Conservation (phyloP, 2,329 filamentous ascomycete species). For the Nemania sp. region DNA sequence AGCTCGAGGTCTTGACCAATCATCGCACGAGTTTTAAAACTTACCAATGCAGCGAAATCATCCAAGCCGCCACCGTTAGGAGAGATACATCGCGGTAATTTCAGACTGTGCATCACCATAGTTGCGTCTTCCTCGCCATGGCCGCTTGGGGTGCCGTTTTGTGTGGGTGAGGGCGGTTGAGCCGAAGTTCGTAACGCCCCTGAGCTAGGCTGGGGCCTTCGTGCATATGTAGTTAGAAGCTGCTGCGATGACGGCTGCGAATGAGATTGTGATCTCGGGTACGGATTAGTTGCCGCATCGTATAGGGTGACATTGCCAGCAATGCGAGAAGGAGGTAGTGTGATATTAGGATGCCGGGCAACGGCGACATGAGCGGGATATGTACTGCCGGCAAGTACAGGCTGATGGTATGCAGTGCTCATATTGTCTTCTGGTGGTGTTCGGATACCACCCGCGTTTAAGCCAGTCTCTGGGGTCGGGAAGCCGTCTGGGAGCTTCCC, state of each 20-base stretch:
- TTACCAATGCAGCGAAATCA: slow-evolving; percentile 81
- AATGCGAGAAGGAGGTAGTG: slow-evolving; percentile 41
- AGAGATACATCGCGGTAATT: slow-evolving; percentile 76
- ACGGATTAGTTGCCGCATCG: slow-evolving; percentile 38
- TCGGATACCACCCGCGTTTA: slow-evolving; percentile 47
- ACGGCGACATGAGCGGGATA: slow-evolving; percentile 51
- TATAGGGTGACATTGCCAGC: slow-evolving; percentile 38
- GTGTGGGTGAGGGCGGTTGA: slow-evolving; percentile 45
- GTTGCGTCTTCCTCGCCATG: slow-evolving; percentile 44
- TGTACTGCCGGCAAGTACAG: slow-evolving; percentile 45
- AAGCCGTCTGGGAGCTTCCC: slow-evolving; percentile 30
- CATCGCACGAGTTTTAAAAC: slow-evolving; percentile 30
- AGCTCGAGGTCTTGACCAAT: slow-evolving; percentile 19
- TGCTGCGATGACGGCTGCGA: slow-evolving; percentile 39
- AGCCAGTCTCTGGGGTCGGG: slow-evolving; percentile 32
- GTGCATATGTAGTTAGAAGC: slow-evolving; percentile 20
- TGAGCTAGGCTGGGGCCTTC: slow-evolving; percentile 28
- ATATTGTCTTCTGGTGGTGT: slow-evolving; percentile 58
- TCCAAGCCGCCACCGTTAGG: slow-evolving; percentile 74
- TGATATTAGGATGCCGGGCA: slow-evolving; percentile 43
- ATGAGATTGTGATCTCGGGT: slow-evolving; percentile 39
- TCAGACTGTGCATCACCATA: slow-evolving; percentile 63
- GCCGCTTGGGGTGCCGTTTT: slow-evolving; percentile 34
- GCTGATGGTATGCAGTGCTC: slow-evolving; percentile 55
- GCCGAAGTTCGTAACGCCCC: slow-evolving; percentile 41